phyloP scores from a whole-genome alignment of 306 rosid species.

The Cucurbita pepo region DNA sequence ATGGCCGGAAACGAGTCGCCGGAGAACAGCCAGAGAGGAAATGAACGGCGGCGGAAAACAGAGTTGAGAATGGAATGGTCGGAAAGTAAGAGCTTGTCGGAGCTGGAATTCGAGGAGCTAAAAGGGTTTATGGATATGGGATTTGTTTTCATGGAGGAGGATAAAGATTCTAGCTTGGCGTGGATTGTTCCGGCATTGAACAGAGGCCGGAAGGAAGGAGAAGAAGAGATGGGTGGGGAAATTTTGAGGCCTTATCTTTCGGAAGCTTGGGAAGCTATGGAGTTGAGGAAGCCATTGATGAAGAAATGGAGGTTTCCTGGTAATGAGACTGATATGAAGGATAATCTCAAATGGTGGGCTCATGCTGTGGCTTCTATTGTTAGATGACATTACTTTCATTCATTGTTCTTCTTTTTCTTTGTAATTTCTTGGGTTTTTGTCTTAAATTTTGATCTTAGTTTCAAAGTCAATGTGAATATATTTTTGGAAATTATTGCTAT shows the following conservation, averaged over 20 bases:
- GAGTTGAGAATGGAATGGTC: slow-evolving; percentile 8
- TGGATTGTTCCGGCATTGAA: slow-evolving; percentile 79
- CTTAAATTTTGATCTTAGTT: neutral
- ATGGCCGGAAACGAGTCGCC: slow-evolving; percentile 13
- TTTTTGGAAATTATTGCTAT: too few species aligned
- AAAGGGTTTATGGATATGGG: slow-evolving; percentile 97
- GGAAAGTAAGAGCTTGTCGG: slow-evolving; percentile 63
- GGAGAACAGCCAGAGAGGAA: neutral
- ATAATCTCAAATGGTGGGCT: slow-evolving; percentile 75
- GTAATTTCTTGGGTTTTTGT: neutral
- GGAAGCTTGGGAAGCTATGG: slow-evolving; percentile 57
- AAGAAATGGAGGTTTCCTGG: slow-evolving; percentile 58
- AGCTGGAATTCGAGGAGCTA: slow-evolving; percentile 76
- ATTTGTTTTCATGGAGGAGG: slow-evolving; percentile 73
- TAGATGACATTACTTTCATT: slow-evolving; percentile 18
- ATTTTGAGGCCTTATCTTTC: slow-evolving; percentile 76
- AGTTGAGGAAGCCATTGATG: slow-evolving; percentile 23
- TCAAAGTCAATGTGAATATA: neutral
- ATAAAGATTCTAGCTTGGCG: slow-evolving; percentile 55
- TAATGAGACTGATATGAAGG: slow-evolving; percentile 50
- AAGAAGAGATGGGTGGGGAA: neutral
- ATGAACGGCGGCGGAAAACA: neutral
- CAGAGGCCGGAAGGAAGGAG: slow-evolving; percentile 31
- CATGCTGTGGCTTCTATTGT: slow-evolving; percentile 69
- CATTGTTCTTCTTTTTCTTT: neutral